phyloP scores from a whole-genome alignment of 2,329 filamentous ascomycete species.

The Bertia moriformis region DNA sequence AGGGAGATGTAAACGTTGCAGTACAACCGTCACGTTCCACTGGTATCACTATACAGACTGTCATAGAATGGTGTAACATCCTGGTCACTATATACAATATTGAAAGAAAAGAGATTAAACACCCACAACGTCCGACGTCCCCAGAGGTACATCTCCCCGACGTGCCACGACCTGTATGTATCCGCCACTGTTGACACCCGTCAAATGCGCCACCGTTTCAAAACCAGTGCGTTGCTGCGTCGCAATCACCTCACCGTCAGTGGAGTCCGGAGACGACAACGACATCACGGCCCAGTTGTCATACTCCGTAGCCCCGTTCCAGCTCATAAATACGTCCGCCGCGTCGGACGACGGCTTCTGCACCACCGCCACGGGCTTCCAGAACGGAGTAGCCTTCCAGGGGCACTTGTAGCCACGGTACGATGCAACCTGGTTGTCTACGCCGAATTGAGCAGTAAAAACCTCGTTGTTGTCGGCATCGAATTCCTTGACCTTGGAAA shows the following conservation, averaged over 20 bases:
- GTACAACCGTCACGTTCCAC: too few species aligned
- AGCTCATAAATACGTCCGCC: neutral
- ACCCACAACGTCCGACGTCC: neutral
- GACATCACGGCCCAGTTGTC: constrained; percentile 12
- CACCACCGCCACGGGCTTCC: neutral
- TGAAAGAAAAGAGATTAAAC: too few species aligned
- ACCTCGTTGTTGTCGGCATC: neutral
- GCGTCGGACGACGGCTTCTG: neutral
- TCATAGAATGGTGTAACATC: too few species aligned
- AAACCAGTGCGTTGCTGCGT: constrained; percentile 13
- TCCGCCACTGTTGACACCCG: neutral
- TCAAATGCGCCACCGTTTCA: neutral
- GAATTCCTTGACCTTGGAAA: neutral
- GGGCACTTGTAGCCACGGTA: neutral
- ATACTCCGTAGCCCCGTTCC: constrained; percentile 1
- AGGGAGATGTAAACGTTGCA: too few species aligned
- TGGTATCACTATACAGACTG: too few species aligned
- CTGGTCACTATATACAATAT: neutral
- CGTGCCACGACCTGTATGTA: neutral
- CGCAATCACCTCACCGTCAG: constrained; percentile 15
- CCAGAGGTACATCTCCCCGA: neutral
- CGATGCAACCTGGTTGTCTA: neutral
- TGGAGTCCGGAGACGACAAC: constrained; percentile 20
- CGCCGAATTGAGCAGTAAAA: neutral
- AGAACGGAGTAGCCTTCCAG: constrained; percentile 1